These are phyloP conservation scores for Phialophora tarda DNA, from an alignment of 2,329 filamentous ascomycete species.

Conservation along the genomic window DNA sequence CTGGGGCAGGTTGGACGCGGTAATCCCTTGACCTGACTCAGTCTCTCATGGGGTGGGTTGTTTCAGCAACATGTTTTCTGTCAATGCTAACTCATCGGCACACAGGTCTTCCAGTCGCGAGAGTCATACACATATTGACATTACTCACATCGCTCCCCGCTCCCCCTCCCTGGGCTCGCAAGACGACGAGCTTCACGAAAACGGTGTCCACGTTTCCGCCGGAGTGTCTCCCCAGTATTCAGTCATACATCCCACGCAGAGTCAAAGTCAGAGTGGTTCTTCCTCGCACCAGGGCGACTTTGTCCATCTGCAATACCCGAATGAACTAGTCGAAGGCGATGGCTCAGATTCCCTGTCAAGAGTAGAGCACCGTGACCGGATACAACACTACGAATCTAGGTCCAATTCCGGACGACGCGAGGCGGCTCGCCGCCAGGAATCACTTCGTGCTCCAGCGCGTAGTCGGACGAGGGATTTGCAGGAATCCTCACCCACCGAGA, in stretches of 20 bases:
- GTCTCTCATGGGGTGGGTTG: constrained; percentile 40
- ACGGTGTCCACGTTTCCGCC: constrained; percentile 50
- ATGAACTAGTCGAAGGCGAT: constrained; percentile 49
- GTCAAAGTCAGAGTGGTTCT: constrained; percentile 39
- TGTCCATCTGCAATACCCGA: constrained; percentile 46
- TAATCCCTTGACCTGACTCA: constrained; percentile 39
- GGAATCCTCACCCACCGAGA: constrained; percentile 55
- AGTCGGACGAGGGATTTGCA: constrained; percentile 31
- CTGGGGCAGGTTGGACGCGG: constrained; percentile 37
- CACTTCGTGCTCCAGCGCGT: constrained; percentile 52
- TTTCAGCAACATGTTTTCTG: constrained; percentile 21
- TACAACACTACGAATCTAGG: constrained; percentile 33
- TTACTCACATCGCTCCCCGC: constrained; percentile 48
- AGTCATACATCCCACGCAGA: constrained; percentile 32
- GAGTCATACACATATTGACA: constrained; percentile 52
- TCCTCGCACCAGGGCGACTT: constrained; percentile 39
- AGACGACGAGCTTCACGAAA: constrained; percentile 53
- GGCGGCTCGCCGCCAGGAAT: constrained; percentile 46
- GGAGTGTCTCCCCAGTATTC: constrained; percentile 38
- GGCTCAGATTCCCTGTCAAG: constrained; percentile 52
- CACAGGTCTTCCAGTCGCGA: constrained; percentile 43
- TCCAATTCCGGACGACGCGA: constrained; percentile 48
- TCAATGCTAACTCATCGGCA: constrained; percentile 25
- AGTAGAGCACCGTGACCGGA: constrained; percentile 30
- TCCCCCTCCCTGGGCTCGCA: constrained; percentile 48